phyloP scores from a whole-genome alignment of 345 rosid genomes.

The Clausena lansium region DNA sequence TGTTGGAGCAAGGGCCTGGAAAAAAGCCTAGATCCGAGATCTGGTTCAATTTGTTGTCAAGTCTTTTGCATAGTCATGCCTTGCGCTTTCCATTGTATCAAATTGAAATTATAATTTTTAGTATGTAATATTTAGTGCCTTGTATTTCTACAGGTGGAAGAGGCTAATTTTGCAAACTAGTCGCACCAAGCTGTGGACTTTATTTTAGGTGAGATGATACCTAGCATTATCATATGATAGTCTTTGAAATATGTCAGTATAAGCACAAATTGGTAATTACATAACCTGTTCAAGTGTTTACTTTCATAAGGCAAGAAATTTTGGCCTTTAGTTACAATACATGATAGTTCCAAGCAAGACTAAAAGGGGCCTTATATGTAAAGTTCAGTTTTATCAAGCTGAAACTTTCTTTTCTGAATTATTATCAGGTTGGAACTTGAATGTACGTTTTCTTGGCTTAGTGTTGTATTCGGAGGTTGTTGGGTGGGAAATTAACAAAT shows the following conservation, averaged over 20 bases:
- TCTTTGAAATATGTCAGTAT: conserved; percentile 2
- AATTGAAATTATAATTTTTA: too few relatives aligned
- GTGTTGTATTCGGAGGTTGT: neutral
- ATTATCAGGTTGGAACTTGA: too few relatives aligned
- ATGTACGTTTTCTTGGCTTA: neutral
- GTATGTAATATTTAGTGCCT: neutral
- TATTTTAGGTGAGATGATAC: conserved; percentile 52
- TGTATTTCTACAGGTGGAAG: conserved; percentile 42
- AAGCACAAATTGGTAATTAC: neutral
- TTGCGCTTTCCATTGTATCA: too few relatives aligned
- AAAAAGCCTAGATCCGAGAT: too few relatives aligned
- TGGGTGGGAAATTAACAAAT: neutral
- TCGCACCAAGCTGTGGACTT: conserved; percentile 92
- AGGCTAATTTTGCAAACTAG: conserved; percentile 64
- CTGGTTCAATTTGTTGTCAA: too few relatives aligned
- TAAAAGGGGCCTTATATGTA: too few relatives aligned
- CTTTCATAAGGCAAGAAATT: neutral
- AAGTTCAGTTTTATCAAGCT: too few relatives aligned
- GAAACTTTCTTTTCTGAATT: too few relatives aligned
- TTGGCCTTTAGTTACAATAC: neutral
- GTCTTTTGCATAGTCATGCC: too few relatives aligned
- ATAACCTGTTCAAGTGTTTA: neutral
- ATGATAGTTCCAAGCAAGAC: neutral
- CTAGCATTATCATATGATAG: neutral
- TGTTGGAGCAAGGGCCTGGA: too few relatives aligned